Percentiles rank a stretch among this genome's conserved stretches.
Evolutionary conservation across 768 basidiomycete genomes (phyloP).

Genomic region (Suillus subaureus): DNA sequence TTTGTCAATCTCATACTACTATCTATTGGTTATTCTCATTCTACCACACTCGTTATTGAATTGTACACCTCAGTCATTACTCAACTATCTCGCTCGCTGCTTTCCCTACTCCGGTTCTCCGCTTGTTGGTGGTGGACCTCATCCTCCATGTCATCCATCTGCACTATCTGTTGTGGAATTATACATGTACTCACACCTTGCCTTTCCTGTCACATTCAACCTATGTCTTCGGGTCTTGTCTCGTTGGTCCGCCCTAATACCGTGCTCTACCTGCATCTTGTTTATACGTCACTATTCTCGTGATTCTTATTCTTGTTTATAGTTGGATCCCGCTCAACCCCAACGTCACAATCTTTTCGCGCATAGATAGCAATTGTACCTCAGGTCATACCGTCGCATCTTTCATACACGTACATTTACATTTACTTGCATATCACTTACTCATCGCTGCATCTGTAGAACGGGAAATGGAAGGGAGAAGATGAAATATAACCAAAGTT

Average conservation of each 20-base stretch:
- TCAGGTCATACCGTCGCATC: background rate
- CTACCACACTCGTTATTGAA: constrained; percentile 4
- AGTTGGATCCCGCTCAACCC: background rate
- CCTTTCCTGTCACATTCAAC: background rate
- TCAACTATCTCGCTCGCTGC: constrained; percentile 12
- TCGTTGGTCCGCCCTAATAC: constrained; percentile 2
- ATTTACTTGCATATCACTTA: constrained; percentile 7
- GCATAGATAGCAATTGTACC: constrained; percentile 9
- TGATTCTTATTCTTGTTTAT: constrained; percentile 4
- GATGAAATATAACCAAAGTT: constrained; percentile 6
- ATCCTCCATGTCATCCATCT: constrained; percentile 18
- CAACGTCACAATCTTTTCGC: background rate
- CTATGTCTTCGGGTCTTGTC: background rate
- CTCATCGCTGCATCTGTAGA: constrained; percentile 3
- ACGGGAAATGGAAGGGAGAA: background rate
- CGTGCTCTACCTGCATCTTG: background rate
- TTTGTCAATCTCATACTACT: constrained; percentile 1
- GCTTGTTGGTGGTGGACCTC: constrained; percentile 10
- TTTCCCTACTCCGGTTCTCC: constrained; percentile 12
- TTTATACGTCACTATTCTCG: constrained; percentile 6
- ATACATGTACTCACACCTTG: constrained; percentile 31
- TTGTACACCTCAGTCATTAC: constrained; percentile 4
- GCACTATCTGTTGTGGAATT: constrained; percentile 31
- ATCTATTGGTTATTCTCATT: constrained; percentile 13
- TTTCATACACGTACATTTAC: constrained; percentile 6